Percentiles rank a stretch among this genome's conserved stretches.
Evolutionary conservation across 345 rosid genomes (phyloP).

Genomic region (Eucalyptus virginea): DNA sequence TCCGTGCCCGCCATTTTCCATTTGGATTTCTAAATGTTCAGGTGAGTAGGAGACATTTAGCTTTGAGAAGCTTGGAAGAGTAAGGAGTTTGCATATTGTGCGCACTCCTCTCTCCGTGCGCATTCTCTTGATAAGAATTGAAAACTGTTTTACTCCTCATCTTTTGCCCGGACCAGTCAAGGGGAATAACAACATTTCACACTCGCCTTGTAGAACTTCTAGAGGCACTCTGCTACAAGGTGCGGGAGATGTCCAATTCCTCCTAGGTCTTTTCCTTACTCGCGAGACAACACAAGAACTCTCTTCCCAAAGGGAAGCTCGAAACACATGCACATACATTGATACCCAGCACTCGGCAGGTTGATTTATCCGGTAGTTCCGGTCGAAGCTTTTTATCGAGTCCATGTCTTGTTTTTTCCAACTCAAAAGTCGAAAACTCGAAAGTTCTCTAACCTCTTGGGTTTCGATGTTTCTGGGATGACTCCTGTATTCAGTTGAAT

Average conservation of each 20-base stretch:
- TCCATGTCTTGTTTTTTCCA: constrained; percentile 66
- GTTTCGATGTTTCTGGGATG: constrained; percentile 64
- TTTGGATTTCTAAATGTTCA: not conserved
- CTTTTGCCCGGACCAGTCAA: not conserved
- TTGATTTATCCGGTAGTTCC: constrained; percentile 55
- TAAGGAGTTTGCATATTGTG: not conserved
- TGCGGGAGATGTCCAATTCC: not conserved
- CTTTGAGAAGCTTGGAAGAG: not conserved
- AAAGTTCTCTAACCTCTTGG: constrained; percentile 53
- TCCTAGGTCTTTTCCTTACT: not conserved
- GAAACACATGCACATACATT: constrained; percentile 37
- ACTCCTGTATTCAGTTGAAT: constrained; percentile 60
- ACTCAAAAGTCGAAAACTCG: constrained; percentile 51
- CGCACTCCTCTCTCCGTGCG: not conserved
- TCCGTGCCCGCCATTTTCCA: not conserved
- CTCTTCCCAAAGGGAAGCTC: not conserved
- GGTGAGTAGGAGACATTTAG: not conserved
- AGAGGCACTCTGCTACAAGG: not conserved
- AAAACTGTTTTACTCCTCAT: not conserved
- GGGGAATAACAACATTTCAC: not conserved
- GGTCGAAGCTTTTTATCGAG: constrained; percentile 26
- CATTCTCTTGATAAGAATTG: not conserved
- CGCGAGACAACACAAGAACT: not conserved
- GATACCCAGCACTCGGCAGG: constrained; percentile 59
- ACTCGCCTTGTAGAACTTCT: not conserved